Base-by-base conservation (phyloP, 1,139 yeast genomes). In the Wickerhamiella pararugosa region DNA sequence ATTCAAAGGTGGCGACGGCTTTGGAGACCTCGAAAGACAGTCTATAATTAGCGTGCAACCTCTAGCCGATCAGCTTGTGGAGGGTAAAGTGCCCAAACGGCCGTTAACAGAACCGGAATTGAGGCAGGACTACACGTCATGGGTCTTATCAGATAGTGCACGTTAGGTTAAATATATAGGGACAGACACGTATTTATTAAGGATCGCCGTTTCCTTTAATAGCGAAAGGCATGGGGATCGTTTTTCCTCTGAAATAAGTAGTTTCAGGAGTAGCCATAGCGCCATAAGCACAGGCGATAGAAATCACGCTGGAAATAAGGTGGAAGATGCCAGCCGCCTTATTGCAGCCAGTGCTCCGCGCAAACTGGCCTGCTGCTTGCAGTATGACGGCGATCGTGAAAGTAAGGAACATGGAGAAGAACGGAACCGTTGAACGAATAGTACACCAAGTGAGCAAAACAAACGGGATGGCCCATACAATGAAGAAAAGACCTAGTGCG, bases 251-350 rank as follows among this genome's bases (percentile, higher is more conserved):
- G 40, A 80, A 45, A 59, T 79, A 81, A 28, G 82, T 66, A 62
- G 83, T 58, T 73, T 79, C 51, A 61, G 50, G 63, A 49, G 71
- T 79, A 39, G 90, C 82, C 43, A 83, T 60, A 73, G 93, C 93
- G 6, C 92, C 90, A 51, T 73, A 80, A 7, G 94, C 94, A 59
- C 79, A 79, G 58, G 80, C 82, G 84, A 90, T 82, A 9, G 92
- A 92, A 43, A 73, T 47, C 15, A 29, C 8, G 3, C 45, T 41
- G n/a, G 41, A 32, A 10, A 43, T 25, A 25, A 50, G 26, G 15
- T 57, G 58, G 11, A 79, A 64, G 30, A 77, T 76, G 49, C 94
- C 94, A 36, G 76, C 94, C 26, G 87, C 92, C 9, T 29, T 37
- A n/a, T 11, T 27, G 33, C 42, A 33, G 9, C 42, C 50, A 15